Conservation (phyloP, 805 yeast genomes). For the Ogataea sp. region DNA sequence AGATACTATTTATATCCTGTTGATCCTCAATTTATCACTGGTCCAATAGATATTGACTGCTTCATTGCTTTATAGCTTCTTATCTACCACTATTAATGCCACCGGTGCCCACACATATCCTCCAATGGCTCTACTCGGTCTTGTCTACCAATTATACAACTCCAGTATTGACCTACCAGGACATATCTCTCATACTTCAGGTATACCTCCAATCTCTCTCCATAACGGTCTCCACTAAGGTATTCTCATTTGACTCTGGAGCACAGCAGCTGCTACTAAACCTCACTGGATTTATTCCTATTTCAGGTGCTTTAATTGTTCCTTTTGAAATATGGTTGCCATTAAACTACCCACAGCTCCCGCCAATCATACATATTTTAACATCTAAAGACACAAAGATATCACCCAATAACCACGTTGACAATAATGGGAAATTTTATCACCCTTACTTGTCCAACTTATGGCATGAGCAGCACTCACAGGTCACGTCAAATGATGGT, state of each 20-base stretch:
- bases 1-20: no score
- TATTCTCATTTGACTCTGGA: slow-evolving; percentile 52
- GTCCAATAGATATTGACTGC: no score
- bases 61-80: no score
- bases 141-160: slow-evolving; percentile 52
- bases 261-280: slow-evolving; percentile 50
- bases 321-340: slow-evolving; percentile 79
- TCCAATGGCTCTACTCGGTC: slow-evolving; percentile 53
- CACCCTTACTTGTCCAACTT: slow-evolving; percentile 51
- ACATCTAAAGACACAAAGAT: slow-evolving; percentile 31
- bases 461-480: slow-evolving; percentile 33
- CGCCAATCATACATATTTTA: slow-evolving; percentile 64
- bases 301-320: slow-evolving; percentile 5
- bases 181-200: slow-evolving; percentile 47
- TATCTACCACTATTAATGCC: no score
- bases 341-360: slow-evolving; percentile 51
- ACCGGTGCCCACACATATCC: no score
- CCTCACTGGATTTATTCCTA: slow-evolving; percentile 50
- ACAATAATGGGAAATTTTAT: slow-evolving; percentile 62
- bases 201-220: slow-evolving; percentile 41
- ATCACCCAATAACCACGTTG: slow-evolving; percentile 60
- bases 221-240: slow-evolving; percentile 67
- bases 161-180: slow-evolving; percentile 54
- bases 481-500: slow-evolving; percentile 16
- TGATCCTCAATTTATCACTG: no score